These are phyloP conservation scores for Wallemia ichthyophaga DNA, from an alignment of 1,284 basidiomycete genomes.

Conservation along the genomic window DNA sequence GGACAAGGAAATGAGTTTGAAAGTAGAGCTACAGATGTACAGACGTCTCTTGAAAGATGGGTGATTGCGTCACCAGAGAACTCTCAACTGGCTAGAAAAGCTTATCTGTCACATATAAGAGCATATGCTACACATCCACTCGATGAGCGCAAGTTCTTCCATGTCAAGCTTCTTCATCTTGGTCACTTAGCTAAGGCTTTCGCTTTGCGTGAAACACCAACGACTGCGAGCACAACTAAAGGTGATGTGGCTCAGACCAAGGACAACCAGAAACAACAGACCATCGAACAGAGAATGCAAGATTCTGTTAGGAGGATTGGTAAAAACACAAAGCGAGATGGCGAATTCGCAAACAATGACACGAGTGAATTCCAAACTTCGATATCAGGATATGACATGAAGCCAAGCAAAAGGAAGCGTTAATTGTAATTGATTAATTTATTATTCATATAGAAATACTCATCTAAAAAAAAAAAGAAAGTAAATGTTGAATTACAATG, in stretches of 20 bases:
- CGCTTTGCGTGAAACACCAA: slow-evolving; percentile 74
- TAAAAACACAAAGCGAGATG: slow-evolving; percentile 44
- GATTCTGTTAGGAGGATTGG: slow-evolving; percentile 58
- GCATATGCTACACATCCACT: slow-evolving; percentile 94
- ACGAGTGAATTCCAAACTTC: slow-evolving; percentile 15
- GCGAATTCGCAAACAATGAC: slow-evolving; percentile 41
- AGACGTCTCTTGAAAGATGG: slow-evolving; percentile 85
- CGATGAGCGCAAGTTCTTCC: slow-evolving; percentile 83
- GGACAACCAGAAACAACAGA: slow-evolving; percentile 1
- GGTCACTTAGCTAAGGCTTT: slow-evolving; percentile 94
- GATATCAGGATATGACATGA: background rate
- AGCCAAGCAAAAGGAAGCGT: background rate
- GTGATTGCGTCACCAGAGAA: slow-evolving; percentile 40
- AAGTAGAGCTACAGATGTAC: slow-evolving; percentile 74
- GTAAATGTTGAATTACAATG: background rate
- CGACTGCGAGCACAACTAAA: slow-evolving; percentile 19
- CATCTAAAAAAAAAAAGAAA: background rate
- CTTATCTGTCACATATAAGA: slow-evolving; percentile 70
- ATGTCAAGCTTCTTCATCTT: slow-evolving; percentile 69
- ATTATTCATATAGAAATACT: background rate
- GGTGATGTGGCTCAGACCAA: slow-evolving; percentile 8
- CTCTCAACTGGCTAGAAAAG: slow-evolving; percentile 42
- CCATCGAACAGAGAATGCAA: slow-evolving; percentile 47
- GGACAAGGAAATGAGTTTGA: slow-evolving; percentile 53
- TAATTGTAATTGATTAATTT: background rate